A percentile compares a stretch with the other conserved stretches of the same genome.
These are phyloP conservation scores for Dichomitus squalens DNA, from an alignment of 1,284 basidiomycete species.

Conservation along the genomic window DNA sequence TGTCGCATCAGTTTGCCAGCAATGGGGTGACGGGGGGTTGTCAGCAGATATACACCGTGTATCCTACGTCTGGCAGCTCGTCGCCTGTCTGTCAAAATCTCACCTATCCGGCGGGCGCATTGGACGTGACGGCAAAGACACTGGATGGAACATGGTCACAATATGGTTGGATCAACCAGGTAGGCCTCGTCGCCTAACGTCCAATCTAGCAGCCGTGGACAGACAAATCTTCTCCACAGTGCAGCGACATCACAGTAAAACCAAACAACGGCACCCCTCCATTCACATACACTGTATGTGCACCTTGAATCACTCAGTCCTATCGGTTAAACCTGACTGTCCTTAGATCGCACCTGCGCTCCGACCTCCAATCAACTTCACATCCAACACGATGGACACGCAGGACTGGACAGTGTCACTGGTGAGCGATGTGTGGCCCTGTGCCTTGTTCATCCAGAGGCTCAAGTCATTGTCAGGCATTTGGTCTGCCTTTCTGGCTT, in stretches of 20 bases:
- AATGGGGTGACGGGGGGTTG: slow-evolving; percentile 63
- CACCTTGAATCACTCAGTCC: neutral
- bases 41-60: slow-evolving; percentile 56
- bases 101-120: slow-evolving; percentile 44
- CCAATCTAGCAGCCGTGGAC: no score
- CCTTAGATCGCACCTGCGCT: slow-evolving; percentile 56
- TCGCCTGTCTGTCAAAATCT: slow-evolving; percentile 47
- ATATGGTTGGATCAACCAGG: slow-evolving; percentile 62
- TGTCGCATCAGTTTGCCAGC: slow-evolving; percentile 47
- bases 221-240: slow-evolving; percentile 35
- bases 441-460: neutral
- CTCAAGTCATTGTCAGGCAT: slow-evolving; percentile 36
- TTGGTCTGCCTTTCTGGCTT: slow-evolving; percentile 58
- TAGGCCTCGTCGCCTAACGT: slow-evolving; percentile 21
- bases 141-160: slow-evolving; percentile 50
- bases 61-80: slow-evolving; percentile 37
- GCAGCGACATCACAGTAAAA: slow-evolving; percentile 53
- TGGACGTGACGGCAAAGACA: slow-evolving; percentile 49
- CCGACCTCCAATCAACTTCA: slow-evolving; percentile 61
- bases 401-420: slow-evolving; percentile 62
- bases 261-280: slow-evolving; percentile 62
- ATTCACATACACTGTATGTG: slow-evolving; percentile 53
- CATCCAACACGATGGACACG: slow-evolving; percentile 39
- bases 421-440: slow-evolving; percentile 26
- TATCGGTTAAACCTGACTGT: neutral